Evolutionary conservation across 495 filamentous ascomycete genomes (phyloP).

Genomic region (Penicillium turbatum): DNA sequence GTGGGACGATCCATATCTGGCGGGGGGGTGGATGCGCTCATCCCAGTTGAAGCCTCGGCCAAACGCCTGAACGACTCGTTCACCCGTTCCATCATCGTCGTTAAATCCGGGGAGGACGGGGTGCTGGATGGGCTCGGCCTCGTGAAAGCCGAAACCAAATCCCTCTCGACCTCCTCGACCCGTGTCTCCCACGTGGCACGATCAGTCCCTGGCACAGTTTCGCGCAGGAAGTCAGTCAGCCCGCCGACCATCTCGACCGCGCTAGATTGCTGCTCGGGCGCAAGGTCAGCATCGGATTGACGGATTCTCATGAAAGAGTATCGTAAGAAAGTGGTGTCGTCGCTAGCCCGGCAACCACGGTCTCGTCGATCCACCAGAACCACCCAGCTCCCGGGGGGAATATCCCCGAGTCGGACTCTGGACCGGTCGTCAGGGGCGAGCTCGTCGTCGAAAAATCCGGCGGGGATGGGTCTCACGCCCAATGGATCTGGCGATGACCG

Average conservation of each 20-base stretch:
- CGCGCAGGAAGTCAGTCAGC: constrained; percentile 10
- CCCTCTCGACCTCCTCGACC: constrained; percentile 3
- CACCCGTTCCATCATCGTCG: too few species aligned
- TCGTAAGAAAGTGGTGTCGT: constrained; percentile 4
- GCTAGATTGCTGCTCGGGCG: too few species aligned
- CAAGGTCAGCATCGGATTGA: neutral
- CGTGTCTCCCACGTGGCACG: constrained; percentile 13
- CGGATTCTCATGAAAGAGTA: constrained; percentile 15
- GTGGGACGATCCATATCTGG: too few species aligned
- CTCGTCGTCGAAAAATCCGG: constrained; percentile 8
- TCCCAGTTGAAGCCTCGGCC: neutral
- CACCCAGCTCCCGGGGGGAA: constrained; percentile 17
- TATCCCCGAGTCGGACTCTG: constrained; percentile 12
- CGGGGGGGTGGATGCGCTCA: too few species aligned
- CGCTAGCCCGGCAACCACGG: neutral
- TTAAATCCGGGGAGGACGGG: neutral
- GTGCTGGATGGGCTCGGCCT: neutral
- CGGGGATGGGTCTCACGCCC: constrained; percentile 10
- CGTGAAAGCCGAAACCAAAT: neutral
- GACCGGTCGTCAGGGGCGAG: neutral
- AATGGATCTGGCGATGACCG: neutral
- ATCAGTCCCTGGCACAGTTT: constrained; percentile 17
- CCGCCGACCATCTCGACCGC: constrained; percentile 11
- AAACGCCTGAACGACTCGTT: neutral
- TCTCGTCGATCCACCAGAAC: constrained; percentile 9